Percentiles rank a stretch among this genome's conserved stretches.
Evolutionary conservation across 2,329 filamentous ascomycete species (phyloP).

Genomic region (Botrytis pseudocinerea): DNA sequence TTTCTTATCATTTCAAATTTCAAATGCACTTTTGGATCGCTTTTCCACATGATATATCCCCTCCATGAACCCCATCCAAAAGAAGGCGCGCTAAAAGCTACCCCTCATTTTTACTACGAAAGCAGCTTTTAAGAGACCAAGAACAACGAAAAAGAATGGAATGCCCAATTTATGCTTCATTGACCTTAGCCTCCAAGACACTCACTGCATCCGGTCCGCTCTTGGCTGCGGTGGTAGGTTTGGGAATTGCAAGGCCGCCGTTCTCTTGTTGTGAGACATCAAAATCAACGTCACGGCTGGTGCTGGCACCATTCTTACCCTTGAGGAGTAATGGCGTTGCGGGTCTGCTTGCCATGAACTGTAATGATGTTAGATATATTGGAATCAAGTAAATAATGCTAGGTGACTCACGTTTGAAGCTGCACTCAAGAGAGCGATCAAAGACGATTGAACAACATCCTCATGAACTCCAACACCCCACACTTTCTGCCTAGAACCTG

Average conservation of each 20-base stretch:
- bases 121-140: neutral
- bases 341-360: slow-evolving; percentile 74
- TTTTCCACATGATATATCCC: slow-evolving; percentile 1
- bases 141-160: slow-evolving; percentile 10
- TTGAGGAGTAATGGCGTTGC: slow-evolving; percentile 67
- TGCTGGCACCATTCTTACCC: slow-evolving; percentile 52
- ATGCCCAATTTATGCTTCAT: slow-evolving; percentile 36
- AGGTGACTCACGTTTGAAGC: slow-evolving; percentile 82
- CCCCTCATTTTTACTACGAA: slow-evolving; percentile 12
- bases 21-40: slow-evolving; percentile 15
- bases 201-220: slow-evolving; percentile 41
- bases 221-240: slow-evolving; percentile 32
- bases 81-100: slow-evolving; percentile 1
- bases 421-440: slow-evolving; percentile 82
- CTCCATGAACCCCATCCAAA: neutral
- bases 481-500: slow-evolving; percentile 67
- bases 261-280: slow-evolving; percentile 33
- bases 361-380: slow-evolving; percentile 77
- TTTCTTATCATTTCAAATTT: neutral
- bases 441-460: slow-evolving; percentile 86
- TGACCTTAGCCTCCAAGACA: slow-evolving; percentile 46
- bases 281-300: slow-evolving; percentile 43
- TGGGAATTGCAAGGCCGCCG: slow-evolving; percentile 33
- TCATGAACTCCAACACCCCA: slow-evolving; percentile 93
- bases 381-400: slow-evolving; percentile 77